Conservation (phyloP, 1,139 yeast genomes). For the Candida neerlandica region DNA sequence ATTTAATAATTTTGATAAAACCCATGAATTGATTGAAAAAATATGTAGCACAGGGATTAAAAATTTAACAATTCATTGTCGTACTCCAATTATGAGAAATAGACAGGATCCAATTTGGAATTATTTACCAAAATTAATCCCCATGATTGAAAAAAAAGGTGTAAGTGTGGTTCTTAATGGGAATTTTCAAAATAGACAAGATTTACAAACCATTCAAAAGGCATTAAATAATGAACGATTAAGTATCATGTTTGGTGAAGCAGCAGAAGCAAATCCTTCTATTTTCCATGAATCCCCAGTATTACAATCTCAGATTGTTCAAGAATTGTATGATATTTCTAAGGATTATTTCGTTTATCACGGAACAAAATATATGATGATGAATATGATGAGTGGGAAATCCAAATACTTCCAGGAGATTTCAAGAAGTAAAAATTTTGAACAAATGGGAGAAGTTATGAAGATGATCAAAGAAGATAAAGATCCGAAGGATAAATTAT, state of each 20-base stretch:
- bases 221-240: constrained; percentile 53
- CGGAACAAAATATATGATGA: constrained; percentile 78
- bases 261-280: constrained; percentile 85
- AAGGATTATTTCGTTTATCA: constrained; percentile 61
- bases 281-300: constrained; percentile 52
- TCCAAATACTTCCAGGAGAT: constrained; percentile 60
- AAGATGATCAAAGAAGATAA: constrained; percentile 31
- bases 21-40: constrained; percentile 60
- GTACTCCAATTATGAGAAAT: constrained; percentile 88
- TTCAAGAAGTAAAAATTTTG: constrained; percentile 57
- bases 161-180: constrained; percentile 85
- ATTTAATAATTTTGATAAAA: constrained; percentile 58
- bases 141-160: constrained; percentile 61
- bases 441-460: constrained; percentile 46
- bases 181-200: constrained; percentile 57
- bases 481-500: constrained; percentile 20
- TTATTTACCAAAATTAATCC: constrained; percentile 62
- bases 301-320: constrained; percentile 55
- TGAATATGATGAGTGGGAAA: constrained; percentile 81
- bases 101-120: constrained; percentile 76
- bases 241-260: constrained; percentile 94
- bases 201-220: constrained; percentile 54
- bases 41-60: constrained; percentile 80
- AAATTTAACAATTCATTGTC: constrained; percentile 86
- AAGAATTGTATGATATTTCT: constrained; percentile 51